Percentiles rank a stretch among this genome's conserved stretches.
Evolutionary conservation across 2,329 filamentous ascomycete species (phyloP).

Genomic region (Tricladium varicosporioides): DNA sequence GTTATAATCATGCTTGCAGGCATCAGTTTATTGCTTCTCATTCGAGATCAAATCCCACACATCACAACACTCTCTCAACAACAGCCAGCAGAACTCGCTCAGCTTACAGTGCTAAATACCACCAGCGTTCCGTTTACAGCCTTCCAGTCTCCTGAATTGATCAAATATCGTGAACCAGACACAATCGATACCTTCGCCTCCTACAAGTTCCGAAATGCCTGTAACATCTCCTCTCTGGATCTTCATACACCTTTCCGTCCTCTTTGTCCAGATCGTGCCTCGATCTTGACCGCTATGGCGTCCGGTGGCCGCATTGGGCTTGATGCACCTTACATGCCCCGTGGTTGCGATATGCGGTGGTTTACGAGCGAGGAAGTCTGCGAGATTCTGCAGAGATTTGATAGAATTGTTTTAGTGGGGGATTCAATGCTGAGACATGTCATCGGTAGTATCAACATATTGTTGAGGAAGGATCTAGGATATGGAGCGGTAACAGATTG

Average conservation of each 20-base stretch:
- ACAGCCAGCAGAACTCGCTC: no score
- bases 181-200: conserved; percentile 38
- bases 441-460: conserved; percentile 45
- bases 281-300: conserved; percentile 37
- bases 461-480: conserved; percentile 45
- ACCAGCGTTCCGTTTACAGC: conserved; percentile 10
- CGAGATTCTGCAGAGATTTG: conserved; percentile 43
- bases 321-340: conserved; percentile 44
- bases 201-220: conserved; percentile 43
- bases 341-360: conserved; percentile 47
- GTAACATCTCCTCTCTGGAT: conserved; percentile 44
- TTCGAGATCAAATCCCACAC: conserved; percentile 4
- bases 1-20: conserved; percentile 14
- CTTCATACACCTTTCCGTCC: conserved; percentile 38
- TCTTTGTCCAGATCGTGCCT: conserved; percentile 36
- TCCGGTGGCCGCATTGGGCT: conserved; percentile 44
- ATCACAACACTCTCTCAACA: not conserved
- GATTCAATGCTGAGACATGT: conserved; percentile 50
- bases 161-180: conserved; percentile 17
- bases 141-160: conserved; percentile 21
- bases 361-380: conserved; percentile 45
- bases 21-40: conserved; percentile 10
- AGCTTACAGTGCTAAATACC: not conserved
- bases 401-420: conserved; percentile 46
- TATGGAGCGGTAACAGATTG: conserved; percentile 49